Base-by-base conservation (phyloP, 2,329 filamentous ascomycete genomes). In the Penicillium sp. region DNA sequence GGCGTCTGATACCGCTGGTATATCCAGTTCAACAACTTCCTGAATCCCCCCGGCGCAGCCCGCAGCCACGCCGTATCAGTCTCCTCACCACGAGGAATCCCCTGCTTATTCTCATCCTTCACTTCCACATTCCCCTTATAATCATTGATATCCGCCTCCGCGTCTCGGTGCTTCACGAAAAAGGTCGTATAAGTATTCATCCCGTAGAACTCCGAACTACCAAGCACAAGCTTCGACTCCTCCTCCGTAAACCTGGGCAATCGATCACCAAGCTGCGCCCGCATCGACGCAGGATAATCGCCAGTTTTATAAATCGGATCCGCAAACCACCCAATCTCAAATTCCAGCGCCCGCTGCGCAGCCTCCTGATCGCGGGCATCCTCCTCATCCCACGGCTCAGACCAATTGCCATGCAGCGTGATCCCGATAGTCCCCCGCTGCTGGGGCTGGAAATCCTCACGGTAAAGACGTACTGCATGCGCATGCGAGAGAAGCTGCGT, bases 171-270 rank as follows among this genome's bases (percentile, higher is more conserved):
- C 70, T 82, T 83, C 72, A 91, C 81, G 72, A 87, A 92, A 75
- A 90, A 87, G 62, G 87, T 84, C 16, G 87, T 89, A 75, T 92
- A 92, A 73, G 87, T 85, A 75, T 92, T 91, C 86, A 90, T 89
- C 66, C 87, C 88, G 70, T 91, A 92, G 72, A 91, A 92, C 74
- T 91, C 88, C 65, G 89, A 90, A 63, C 83, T 88, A 9, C 86
- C 87, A 63, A 84, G 77, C 38, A 92, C 83, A 16, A 91, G 75
- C 4, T 78, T 79, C 6, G 73, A 68, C 67, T 92, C 87, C 57
- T 87, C 86, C 0, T 77, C 69, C 0, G 86, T 89, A 64, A 87
- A 91, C 33, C 76, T 75, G 3, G 88, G 88, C 40, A 92, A 77
- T 13, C 87, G 81, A 64, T 84, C 78, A 47, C 87, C 87, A n/a